Percentiles rank a stretch among this genome's conserved stretches.
Evolutionary conservation across 106 monocot genomes (phyloP).

Genomic region (Dioscorea alata): DNA sequence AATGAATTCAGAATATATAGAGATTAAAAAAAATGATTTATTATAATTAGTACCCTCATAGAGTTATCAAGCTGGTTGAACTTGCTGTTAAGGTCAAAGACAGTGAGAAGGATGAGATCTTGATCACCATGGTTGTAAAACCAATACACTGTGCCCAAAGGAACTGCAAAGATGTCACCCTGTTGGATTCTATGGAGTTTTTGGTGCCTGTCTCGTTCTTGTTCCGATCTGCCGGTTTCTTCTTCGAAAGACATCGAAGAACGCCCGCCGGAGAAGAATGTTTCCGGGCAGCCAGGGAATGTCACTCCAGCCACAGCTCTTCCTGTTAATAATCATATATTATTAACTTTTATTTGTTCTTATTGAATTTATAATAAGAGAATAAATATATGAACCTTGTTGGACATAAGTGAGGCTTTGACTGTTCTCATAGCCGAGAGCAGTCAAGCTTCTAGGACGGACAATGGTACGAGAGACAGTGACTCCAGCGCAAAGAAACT

Average conservation of each 20-base stretch:
- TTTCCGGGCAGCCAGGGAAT: slow-evolving; percentile 32
- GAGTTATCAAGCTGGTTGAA: slow-evolving; percentile 28
- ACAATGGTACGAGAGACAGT: background rate
- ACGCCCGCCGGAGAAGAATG: slow-evolving; percentile 14
- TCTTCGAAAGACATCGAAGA: background rate
- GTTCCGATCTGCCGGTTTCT: background rate
- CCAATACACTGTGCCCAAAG: slow-evolving; percentile 20
- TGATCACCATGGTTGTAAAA: slow-evolving; percentile 24
- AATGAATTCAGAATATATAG: background rate
- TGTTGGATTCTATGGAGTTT: slow-evolving; percentile 12
- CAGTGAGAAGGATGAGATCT: slow-evolving; percentile 3
- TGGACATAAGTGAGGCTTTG: slow-evolving; percentile 6
- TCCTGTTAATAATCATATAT: slow-evolving; percentile 4
- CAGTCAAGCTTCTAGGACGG: background rate
- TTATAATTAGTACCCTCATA: background rate
- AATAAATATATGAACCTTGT: background rate
- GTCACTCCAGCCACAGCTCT: slow-evolving; percentile 6
- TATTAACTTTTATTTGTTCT: background rate
- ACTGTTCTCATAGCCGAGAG: slow-evolving; percentile 3
- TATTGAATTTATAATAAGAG: background rate
- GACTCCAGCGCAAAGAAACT: slow-evolving; percentile 15
- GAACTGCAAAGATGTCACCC: slow-evolving; percentile 21
- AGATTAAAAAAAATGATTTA: background rate
- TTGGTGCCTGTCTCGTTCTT: slow-evolving; percentile 19
- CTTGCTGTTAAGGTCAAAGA: slow-evolving; percentile 20